Base-by-base conservation (phyloP, 176 grass and related monocot species). In the Ananas comosus region DNA sequence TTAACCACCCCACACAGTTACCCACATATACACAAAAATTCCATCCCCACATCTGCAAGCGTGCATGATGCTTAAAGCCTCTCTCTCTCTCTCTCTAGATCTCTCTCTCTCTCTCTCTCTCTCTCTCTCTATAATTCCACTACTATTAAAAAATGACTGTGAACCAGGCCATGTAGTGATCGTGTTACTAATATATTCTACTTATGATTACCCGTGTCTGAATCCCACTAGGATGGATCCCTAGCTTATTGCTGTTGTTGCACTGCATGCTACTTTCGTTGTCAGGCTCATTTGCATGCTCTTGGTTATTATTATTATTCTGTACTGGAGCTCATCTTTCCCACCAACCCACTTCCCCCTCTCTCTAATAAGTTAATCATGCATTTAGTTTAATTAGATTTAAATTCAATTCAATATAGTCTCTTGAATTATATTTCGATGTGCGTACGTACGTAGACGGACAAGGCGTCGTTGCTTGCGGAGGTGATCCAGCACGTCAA, bases 401-500 rank as follows among this genome's bases (percentile, higher is more conserved):
- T n/a, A n/a, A n/a, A 16, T 22, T 51, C 13, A 12, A 12, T 50
- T 74, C 33, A 29, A 48, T 74, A n/a, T n/a, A n/a, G n/a, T 13
- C 13, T 12, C 18, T 79, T 59, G 28, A 10, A n/a, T 27, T 1
- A n/a, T 2, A 1, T 1, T 2, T 27, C 2, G 25, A 27, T 27
- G 25, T 27, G 22, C 22, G 22, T 1, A 1, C 22, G 22, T 23
- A 1, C 22, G 2, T 83, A 97, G 93, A 97, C 91, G 51, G 93
- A 97, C 82, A 97, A 97, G 83, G 93, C 93, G 6, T 87, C 93
- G 58, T 68, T 97, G 85, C 89, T 97, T 13, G 93, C 93, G 8
- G 91, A 97, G 87, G 93, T 88, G 10, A 85, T 97, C 13, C 88
- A 97, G 71, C 81, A 83, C 59, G 93, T 97, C 54, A 80, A 88